Evolutionary conservation across 768 basidiomycete species (phyloP), one percentile per base, ranked within the genome.

Genomic region (Asterophora lycoperdoides): DNA sequence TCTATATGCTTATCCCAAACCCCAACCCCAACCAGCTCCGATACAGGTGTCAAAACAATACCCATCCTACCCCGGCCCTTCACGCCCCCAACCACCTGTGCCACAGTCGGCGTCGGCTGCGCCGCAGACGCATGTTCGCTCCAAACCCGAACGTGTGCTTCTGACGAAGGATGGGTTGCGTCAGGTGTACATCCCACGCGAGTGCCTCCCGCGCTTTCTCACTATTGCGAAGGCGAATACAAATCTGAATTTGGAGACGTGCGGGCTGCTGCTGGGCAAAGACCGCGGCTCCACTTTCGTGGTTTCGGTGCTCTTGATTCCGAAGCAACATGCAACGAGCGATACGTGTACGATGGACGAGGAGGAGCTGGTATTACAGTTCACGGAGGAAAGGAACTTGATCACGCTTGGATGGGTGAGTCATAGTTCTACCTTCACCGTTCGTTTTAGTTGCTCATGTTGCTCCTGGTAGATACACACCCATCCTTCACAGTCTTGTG

Each of bases 331-430:
- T 49, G 84, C 88, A 51, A 91, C 90, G 54, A 82, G 84, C 49
- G 90, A 95, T 68, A 91, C 90, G n/a, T 95, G 93, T 64, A 83
- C 84, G 28, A 94, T 93, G 86, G 84, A 90, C 45, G 84, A 87
- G 61, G 93, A 94, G 58, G 92, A 94, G 62, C 69, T 90, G 39
- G 89, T 93, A 6, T 68, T 93, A 67, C 79, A 81, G 56, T 91
- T 94, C 62, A 90, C 89, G 56, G 88, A 92, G 61, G 81, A 84
- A 60, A 71, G 87, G 53, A 80, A 78, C 56, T 65, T 94, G 59
- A 84, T 94, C 42, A 93, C 92, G 6, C 78, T 95, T 40, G 93
- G 93, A 51, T 96, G 93, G 93, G 91, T 93, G 56, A 54, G 84
- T 70, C 6, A 26, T 59, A 46, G 48, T 8, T 48, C 46, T 43